Conservation (phyloP, 2,329 filamentous ascomycete genomes). For the Aspergillus candidus region DNA sequence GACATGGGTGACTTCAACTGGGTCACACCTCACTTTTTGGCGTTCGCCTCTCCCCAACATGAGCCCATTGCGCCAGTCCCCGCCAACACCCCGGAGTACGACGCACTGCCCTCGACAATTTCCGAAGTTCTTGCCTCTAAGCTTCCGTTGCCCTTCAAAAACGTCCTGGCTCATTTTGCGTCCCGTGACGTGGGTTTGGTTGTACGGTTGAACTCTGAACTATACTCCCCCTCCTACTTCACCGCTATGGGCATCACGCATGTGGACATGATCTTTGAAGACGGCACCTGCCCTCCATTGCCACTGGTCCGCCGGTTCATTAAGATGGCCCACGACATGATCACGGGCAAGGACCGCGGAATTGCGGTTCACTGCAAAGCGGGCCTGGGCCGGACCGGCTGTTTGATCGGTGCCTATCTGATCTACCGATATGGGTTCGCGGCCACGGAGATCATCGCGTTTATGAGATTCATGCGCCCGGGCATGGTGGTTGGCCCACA, state of each 20-base stretch:
- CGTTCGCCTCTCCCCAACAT: conserved; percentile 91
- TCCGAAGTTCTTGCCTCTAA: conserved; percentile 64
- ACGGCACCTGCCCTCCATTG: conserved; percentile 88
- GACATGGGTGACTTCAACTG: conserved; percentile 99
- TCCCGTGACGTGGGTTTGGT: conserved; percentile 87
- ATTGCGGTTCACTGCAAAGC: conserved; percentile 99
- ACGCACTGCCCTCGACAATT: conserved; percentile 68
- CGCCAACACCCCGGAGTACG: conserved; percentile 65
- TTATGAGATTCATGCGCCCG: conserved; percentile 98
- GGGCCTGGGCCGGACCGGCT: conserved; percentile 88
- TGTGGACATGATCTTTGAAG: conserved; percentile 98
- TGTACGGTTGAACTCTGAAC: conserved; percentile 87
- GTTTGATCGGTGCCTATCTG: conserved; percentile 92
- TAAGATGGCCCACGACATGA: conserved; percentile 88
- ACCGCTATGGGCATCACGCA: conserved; percentile 91
- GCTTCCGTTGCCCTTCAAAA: conserved; percentile 86
- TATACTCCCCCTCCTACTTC: conserved; percentile 97
- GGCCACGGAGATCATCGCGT: conserved; percentile 93
- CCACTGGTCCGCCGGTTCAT: conserved; percentile 91
- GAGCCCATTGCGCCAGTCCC: conserved; percentile 67
- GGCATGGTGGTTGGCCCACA: conserved; percentile 99
- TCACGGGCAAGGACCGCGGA: conserved; percentile 80
- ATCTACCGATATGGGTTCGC: conserved; percentile 98
- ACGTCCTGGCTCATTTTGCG: conserved; percentile 83
- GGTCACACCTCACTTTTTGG: conserved; percentile 90